Evolutionary conservation across 108 stramenopile species (phyloP).

Genomic region (Pseudonitzschia multistriata): DNA sequence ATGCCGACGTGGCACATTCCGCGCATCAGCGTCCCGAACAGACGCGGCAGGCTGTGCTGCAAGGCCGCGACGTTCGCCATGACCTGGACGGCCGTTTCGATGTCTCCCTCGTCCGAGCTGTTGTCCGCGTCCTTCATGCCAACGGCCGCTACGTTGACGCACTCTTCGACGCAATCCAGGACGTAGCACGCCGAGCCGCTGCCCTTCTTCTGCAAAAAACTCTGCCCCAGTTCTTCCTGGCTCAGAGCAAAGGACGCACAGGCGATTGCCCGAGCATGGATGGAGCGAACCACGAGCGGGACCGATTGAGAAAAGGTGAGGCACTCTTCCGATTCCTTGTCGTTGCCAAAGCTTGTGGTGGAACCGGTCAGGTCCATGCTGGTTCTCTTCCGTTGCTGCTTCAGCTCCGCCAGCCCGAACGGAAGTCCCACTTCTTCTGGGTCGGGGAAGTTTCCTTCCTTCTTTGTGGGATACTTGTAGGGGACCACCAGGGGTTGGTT

Average conservation of each 20-base stretch:
- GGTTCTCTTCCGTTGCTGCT: constrained; percentile 39
- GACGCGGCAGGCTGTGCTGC: constrained; percentile 73
- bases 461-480: constrained; percentile 53
- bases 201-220: constrained; percentile 76
- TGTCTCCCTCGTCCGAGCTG: constrained; percentile 72
- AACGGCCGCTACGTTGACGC: constrained; percentile 81
- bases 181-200: constrained; percentile 82
- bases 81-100: constrained; percentile 87
- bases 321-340: constrained; percentile 57
- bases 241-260: constrained; percentile 78
- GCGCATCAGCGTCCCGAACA: constrained; percentile 87
- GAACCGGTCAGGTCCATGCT: constrained; percentile 32
- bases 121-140: constrained; percentile 81
- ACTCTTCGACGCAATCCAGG: constrained; percentile 84
- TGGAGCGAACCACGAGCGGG: constrained; percentile 74
- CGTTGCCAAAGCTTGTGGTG: constrained; percentile 38
- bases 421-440: constrained; percentile 80
- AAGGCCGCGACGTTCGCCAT: constrained; percentile 86
- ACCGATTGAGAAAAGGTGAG: constrained; percentile 81
- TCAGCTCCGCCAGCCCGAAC: constrained; percentile 77
- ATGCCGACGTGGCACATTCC: constrained; percentile 86
- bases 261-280: constrained; percentile 86
- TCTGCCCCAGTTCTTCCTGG: constrained; percentile 87
- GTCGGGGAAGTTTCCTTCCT: constrained; percentile 54
- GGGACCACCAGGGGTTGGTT: constrained; percentile 63